Conservation (phyloP, 202 grass and related monocot genomes). For the Elaeis oleifera region DNA sequence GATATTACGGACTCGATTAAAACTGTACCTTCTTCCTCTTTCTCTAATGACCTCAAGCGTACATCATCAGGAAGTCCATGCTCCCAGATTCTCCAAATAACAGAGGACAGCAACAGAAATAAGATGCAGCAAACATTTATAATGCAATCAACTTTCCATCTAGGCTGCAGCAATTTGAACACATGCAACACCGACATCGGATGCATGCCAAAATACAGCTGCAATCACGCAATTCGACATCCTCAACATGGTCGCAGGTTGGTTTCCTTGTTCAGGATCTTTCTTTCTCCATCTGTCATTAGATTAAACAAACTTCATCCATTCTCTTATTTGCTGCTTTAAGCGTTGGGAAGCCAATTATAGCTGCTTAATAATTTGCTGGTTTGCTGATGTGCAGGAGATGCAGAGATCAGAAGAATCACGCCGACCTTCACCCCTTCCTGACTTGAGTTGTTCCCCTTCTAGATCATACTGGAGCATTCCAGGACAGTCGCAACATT, state of each 20-base stretch:
- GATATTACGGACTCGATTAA: slow-evolving; percentile 85
- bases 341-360: background rate
- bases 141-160: slow-evolving; percentile 67
- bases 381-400: slow-evolving; percentile 47
- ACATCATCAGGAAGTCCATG: slow-evolving; percentile 52
- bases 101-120: slow-evolving; percentile 59
- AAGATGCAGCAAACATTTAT: slow-evolving; percentile 47
- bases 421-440: slow-evolving; percentile 27
- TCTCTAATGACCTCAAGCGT: slow-evolving; percentile 52
- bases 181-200: slow-evolving; percentile 64
- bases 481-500: slow-evolving; percentile 6
- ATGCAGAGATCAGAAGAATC: slow-evolving; percentile 69
- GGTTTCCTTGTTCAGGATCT: too few relatives aligned
- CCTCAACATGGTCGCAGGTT: slow-evolving; percentile 33
- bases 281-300: too few relatives aligned
- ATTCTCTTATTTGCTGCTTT: too few relatives aligned
- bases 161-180: slow-evolving; percentile 62
- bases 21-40: slow-evolving; percentile 58
- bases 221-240: slow-evolving; percentile 8
- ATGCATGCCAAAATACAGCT: slow-evolving; percentile 29
- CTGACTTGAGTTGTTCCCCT: slow-evolving; percentile 51
- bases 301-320: too few relatives aligned
- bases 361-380: slow-evolving; percentile 18
- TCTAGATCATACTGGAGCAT: slow-evolving; percentile 54
- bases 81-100: slow-evolving; percentile 62